Conservation (phyloP, 1,284 basidiomycete genomes). For the Ceratorhiza oryzae-sativae region DNA sequence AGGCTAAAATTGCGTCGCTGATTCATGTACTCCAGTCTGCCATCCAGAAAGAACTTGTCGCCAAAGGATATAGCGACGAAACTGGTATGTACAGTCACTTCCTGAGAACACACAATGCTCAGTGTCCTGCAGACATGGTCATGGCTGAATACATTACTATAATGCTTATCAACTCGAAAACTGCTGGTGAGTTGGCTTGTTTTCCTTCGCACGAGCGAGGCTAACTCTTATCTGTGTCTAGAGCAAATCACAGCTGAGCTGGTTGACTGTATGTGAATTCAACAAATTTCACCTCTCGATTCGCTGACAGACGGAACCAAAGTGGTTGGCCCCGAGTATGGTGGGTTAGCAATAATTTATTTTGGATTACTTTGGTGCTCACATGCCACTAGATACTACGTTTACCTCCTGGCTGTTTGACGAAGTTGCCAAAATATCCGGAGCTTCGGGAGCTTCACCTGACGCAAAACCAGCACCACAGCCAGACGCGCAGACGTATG, state of each 20-base stretch:
- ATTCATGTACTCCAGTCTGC: conserved; percentile 60
- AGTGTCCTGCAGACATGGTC: conserved; percentile 66
- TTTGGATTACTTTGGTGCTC: conserved; percentile 15
- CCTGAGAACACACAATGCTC: conserved; percentile 5
- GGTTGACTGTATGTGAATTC: conserved; percentile 70
- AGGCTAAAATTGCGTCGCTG: neutral
- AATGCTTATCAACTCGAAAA: conserved; percentile 91
- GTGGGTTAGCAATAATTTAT: conserved; percentile 52
- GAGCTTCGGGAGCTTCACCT: neutral
- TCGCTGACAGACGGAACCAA: neutral
- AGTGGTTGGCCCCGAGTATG: conserved; percentile 83
- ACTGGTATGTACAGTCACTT: conserved; percentile 60
- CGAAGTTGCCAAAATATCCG: conserved; percentile 65
- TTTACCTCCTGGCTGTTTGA: conserved; percentile 86
- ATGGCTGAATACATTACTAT: conserved; percentile 93
- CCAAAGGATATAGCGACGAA: conserved; percentile 76
- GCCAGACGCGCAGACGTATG: conserved; percentile 19
- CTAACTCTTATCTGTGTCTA: conserved; percentile 47
- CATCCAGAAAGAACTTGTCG: conserved; percentile 82
- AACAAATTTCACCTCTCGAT: neutral
- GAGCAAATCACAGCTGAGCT: conserved; percentile 83
- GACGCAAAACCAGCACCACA: neutral
- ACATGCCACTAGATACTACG: conserved; percentile 61
- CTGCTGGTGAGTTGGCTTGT: conserved; percentile 61
- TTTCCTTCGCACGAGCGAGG: conserved; percentile 3